Evolutionary conservation across 2,329 filamentous ascomycete species (phyloP).

Genomic region (Ophiostoma piceae): DNA sequence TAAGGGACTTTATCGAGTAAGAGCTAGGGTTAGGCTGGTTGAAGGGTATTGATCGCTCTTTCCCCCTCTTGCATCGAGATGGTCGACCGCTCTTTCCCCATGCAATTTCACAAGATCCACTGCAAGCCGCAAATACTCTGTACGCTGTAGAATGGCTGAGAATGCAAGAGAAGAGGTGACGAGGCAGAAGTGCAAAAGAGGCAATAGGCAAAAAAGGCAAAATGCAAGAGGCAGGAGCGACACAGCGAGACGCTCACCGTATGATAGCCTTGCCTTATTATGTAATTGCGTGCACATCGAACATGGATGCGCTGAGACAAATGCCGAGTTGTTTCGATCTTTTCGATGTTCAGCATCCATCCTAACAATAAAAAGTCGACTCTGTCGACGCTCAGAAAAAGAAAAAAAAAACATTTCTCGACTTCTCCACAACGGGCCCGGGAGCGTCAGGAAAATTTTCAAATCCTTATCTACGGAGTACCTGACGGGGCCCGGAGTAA

Average conservation of each 20-base stretch:
- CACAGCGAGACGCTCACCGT: not conserved
- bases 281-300: not conserved
- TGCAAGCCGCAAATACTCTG: not conserved
- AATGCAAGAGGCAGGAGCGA: not conserved
- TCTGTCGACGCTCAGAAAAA: not conserved
- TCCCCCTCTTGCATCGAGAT: not conserved
- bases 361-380: not conserved
- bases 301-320: not conserved
- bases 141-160: not conserved
- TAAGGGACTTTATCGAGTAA: not conserved
- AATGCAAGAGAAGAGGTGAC: conserved; percentile 2
- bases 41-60: not conserved
- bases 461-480: not conserved
- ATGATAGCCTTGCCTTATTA: not conserved
- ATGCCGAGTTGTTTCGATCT: not conserved
- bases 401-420: not conserved
- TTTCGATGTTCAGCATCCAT: not conserved
- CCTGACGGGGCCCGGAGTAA: not conserved
- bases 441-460: conserved; percentile 9
- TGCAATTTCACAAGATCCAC: conserved; percentile 9
- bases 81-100: not conserved
- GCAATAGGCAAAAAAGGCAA: not conserved
- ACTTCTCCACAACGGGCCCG: conserved; percentile 11
- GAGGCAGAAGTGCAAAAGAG: not conserved
- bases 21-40: too few species aligned